Evolutionary conservation across 2,329 filamentous ascomycete species (phyloP).

Genomic region (Cercospora zeina): DNA sequence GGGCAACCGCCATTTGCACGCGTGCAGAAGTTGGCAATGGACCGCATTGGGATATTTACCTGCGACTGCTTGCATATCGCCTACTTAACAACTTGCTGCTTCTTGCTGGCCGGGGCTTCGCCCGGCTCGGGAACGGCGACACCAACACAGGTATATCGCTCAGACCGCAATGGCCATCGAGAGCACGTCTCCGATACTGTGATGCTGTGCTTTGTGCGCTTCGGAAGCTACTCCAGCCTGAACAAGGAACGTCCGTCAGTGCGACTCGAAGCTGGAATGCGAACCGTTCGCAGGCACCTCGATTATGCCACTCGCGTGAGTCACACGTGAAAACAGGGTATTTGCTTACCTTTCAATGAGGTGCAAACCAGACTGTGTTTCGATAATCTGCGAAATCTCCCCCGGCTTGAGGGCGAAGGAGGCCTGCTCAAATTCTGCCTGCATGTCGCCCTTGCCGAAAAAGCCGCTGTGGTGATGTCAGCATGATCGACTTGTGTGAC

Average conservation of each 20-base stretch:
- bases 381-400: constrained; percentile 81
- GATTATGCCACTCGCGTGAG: background rate
- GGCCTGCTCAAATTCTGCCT: constrained; percentile 96
- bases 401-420: constrained; percentile 86
- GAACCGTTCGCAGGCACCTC: background rate
- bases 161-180: background rate
- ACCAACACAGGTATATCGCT: background rate
- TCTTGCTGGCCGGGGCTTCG: background rate
- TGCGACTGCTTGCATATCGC: constrained; percentile 5
- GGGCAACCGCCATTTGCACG: constrained; percentile 6
- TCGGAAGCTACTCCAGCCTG: constrained; percentile 27
- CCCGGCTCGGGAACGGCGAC: background rate
- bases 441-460: constrained; percentile 94
- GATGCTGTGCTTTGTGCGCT: background rate
- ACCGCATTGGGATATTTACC: background rate
- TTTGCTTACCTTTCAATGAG: constrained; percentile 83
- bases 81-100: background rate
- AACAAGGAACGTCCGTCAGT: constrained; percentile 29
- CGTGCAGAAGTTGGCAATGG: background rate
- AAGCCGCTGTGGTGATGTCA: constrained; percentile 63
- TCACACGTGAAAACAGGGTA: background rate
- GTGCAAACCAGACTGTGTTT: constrained; percentile 92
- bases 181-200: background rate
- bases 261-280: constrained; percentile 17
- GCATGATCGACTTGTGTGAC: constrained; percentile 21